Evolutionary conservation across 306 rosid genomes (phyloP).

Genomic region (Cotoneaster glaucophyllus): DNA sequence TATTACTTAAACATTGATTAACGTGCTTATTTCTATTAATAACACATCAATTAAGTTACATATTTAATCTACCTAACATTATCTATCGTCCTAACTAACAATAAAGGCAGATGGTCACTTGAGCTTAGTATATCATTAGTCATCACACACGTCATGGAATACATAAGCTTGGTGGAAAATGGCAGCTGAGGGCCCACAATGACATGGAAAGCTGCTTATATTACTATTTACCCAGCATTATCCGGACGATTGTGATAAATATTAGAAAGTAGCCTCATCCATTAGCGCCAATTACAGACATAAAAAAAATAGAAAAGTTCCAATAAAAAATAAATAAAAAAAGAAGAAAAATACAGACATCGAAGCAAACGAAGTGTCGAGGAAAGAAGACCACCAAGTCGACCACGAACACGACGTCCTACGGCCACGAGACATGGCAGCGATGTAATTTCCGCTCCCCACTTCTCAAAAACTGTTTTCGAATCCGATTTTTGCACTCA

Average conservation of each 20-base stretch:
- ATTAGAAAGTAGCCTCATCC: too few relatives aligned
- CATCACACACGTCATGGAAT: background rate
- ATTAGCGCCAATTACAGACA: background rate
- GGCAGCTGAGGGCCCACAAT: background rate
- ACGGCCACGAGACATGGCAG: background rate
- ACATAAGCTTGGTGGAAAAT: background rate
- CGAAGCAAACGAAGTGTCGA: background rate
- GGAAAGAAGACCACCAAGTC: background rate
- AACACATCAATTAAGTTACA: accelerated
- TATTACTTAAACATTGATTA: too few relatives aligned
- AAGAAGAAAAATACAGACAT: background rate
- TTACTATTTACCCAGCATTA: background rate
- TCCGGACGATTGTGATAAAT: background rate
- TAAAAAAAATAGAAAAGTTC: background rate
- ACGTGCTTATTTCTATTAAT: accelerated
- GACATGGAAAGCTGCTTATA: background rate
- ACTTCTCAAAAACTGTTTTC: background rate
- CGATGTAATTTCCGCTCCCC: conserved; percentile 3
- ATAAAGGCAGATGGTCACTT: too few relatives aligned
- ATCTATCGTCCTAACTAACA: too few relatives aligned
- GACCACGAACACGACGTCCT: background rate
- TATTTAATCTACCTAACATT: too few relatives aligned
- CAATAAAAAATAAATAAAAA: too few relatives aligned
- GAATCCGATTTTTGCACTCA: background rate
- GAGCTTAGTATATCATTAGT: background rate